Conservation (phyloP, 306 rosid species). For the Cotoneaster glaucophyllus region DNA sequence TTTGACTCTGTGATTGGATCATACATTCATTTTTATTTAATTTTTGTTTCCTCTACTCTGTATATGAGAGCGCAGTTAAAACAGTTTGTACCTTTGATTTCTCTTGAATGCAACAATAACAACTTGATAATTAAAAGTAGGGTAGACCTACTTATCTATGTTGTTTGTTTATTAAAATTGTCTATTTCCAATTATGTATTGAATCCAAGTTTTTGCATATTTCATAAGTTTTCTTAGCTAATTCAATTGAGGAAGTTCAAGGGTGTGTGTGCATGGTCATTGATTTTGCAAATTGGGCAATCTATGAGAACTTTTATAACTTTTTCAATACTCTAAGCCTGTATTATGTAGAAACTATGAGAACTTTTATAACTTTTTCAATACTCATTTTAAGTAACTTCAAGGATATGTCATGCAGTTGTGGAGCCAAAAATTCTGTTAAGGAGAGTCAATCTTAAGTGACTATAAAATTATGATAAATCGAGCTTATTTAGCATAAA, state of each 20-base stretch:
- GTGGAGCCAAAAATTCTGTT: too few relatives aligned
- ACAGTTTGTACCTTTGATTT: neutral
- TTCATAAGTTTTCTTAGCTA: too few relatives aligned
- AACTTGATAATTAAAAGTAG: neutral
- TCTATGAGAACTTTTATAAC: neutral
- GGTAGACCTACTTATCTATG: neutral
- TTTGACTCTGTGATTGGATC: neutral
- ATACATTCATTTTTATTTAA: neutral
- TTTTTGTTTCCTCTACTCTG: neutral
- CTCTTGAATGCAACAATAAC: too few relatives aligned
- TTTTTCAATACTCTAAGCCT: neutral
- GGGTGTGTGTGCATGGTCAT: too few relatives aligned
- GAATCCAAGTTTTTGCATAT: too few relatives aligned
- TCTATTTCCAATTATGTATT: neutral
- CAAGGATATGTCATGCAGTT: neutral
- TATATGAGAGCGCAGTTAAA: neutral
- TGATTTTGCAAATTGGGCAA: neutral
- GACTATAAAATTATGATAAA: too few relatives aligned
- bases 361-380: neutral
- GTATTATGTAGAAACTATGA: neutral
- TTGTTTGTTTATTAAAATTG: too few relatives aligned
- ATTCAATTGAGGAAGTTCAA: too few relatives aligned
- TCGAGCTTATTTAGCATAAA: too few relatives aligned
- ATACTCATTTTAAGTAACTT: neutral
- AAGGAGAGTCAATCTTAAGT: too few relatives aligned